These are phyloP conservation scores for Salix exigua DNA, from an alignment of 345 rosid genomes.

Conservation along the genomic window DNA sequence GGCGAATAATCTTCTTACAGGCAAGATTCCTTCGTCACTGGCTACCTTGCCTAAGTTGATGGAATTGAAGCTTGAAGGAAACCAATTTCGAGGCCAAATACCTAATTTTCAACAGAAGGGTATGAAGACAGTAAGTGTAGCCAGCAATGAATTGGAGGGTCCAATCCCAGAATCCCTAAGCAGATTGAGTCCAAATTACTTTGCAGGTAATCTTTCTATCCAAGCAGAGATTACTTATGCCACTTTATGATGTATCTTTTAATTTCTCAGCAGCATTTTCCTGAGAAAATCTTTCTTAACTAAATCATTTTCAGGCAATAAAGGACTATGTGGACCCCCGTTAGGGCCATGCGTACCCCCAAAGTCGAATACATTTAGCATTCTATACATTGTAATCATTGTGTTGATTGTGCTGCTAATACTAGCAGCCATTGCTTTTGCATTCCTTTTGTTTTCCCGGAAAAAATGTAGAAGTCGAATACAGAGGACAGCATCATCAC, in stretches of 20 bases:
- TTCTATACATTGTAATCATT: constrained; percentile 17
- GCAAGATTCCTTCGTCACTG: constrained; percentile 52
- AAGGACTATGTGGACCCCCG: constrained; percentile 54
- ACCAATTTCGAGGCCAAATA: constrained; percentile 50
- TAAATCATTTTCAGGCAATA: constrained; percentile 45
- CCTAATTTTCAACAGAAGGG: constrained; percentile 44
- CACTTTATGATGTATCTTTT: neutral
- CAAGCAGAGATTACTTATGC: neutral
- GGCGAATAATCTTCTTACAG: constrained; percentile 55
- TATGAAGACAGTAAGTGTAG: constrained; percentile 42
- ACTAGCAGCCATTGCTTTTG: constrained; percentile 21
- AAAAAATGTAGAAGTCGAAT: constrained; percentile 13
- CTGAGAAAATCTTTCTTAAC: neutral
- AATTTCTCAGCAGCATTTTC: neutral
- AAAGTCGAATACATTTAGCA: neutral
- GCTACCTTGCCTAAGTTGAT: constrained; percentile 43
- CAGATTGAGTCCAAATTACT: constrained; percentile 36
- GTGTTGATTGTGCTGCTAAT: constrained; percentile 24
- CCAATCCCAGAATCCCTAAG: constrained; percentile 57
- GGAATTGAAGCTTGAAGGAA: constrained; percentile 65
- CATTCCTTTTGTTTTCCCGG: constrained; percentile 16
- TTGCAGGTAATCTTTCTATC: constrained; percentile 44
- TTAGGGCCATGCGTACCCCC: constrained; percentile 34
- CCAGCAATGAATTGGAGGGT: constrained; percentile 68
- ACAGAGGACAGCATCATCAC: constrained; percentile 8